These are phyloP conservation scores for Xylaria nigripes DNA, from an alignment of 495 filamentous ascomycete genomes.

Conservation along the genomic window DNA sequence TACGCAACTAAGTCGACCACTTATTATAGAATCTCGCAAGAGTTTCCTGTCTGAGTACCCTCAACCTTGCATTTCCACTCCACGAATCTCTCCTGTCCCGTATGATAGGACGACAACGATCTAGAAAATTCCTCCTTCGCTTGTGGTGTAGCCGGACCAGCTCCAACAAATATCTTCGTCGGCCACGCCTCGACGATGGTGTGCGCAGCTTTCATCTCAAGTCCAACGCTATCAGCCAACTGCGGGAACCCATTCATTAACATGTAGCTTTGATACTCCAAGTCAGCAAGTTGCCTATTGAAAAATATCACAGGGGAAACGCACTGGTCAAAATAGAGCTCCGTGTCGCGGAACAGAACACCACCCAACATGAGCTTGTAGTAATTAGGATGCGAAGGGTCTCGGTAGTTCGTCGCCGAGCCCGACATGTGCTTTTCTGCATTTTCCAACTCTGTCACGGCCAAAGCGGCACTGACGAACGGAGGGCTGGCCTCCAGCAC, in stretches of 20 bases:
- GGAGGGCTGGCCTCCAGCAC: not conserved
- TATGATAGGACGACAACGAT: slow-evolving; percentile 7
- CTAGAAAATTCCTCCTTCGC: slow-evolving; percentile 28
- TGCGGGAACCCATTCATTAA: not conserved
- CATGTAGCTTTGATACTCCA: no score
- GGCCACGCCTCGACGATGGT: slow-evolving; percentile 35
- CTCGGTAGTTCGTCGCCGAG: no score
- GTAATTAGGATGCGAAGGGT: no score
- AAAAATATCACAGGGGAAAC: not conserved
- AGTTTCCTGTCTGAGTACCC: not conserved
- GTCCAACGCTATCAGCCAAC: not conserved
- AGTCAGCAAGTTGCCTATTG: not conserved
- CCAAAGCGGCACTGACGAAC: not conserved
- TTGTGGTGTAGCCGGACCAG: slow-evolving; percentile 11
- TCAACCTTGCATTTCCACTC: slow-evolving; percentile 25
- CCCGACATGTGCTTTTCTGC: not conserved
- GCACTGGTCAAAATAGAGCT: not conserved
- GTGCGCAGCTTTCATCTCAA: slow-evolving; percentile 24
- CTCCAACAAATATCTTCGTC: slow-evolving; percentile 9
- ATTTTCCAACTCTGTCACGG: not conserved
- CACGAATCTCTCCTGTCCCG: slow-evolving; percentile 27
- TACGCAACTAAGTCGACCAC: not conserved
- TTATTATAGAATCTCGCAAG: not conserved
- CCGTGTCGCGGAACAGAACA: not conserved
- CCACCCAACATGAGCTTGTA: no score